Conservation (phyloP, 192 early-diverging fungal species). For the Radiomyces spectabilis region DNA sequence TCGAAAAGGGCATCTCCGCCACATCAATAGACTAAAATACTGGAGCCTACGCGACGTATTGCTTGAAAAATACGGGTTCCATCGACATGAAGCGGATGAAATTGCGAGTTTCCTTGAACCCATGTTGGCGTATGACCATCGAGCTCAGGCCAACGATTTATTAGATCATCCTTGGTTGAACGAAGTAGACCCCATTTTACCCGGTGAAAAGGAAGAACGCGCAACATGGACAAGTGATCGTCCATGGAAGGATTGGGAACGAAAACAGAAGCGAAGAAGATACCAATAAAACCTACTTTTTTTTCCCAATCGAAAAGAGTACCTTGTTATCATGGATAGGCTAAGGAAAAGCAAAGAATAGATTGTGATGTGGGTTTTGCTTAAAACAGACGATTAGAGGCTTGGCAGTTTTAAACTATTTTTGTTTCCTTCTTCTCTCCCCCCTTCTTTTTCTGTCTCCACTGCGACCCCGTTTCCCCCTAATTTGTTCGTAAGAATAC, state of each 20-base stretch:
- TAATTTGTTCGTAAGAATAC: too few species aligned
- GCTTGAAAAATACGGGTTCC: slow-evolving; percentile 82
- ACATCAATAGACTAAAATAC: slow-evolving; percentile 79
- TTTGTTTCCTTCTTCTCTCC: too few species aligned
- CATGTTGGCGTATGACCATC: slow-evolving; percentile 51
- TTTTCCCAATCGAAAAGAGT: too few species aligned
- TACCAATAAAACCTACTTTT: too few species aligned
- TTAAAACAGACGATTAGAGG: too few species aligned
- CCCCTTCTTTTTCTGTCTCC: too few species aligned
- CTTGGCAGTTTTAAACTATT: too few species aligned
- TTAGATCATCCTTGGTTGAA: slow-evolving; percentile 26
- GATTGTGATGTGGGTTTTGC: too few species aligned
- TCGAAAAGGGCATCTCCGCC: slow-evolving; percentile 77
- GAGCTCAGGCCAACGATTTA: slow-evolving; percentile 22
- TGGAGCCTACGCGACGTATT: slow-evolving; percentile 81
- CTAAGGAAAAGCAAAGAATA: too few species aligned
- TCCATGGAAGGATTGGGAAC: slow-evolving; percentile 15
- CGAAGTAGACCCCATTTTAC: slow-evolving; percentile 5
- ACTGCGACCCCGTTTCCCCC: too few species aligned
- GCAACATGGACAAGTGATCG: slow-evolving; percentile 4
- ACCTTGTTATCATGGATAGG: too few species aligned
- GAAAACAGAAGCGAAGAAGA: slow-evolving; percentile 1
- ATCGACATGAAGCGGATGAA: slow-evolving; percentile 57
- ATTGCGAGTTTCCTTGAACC: slow-evolving; percentile 78
- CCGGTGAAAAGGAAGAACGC: neutral